Evolutionary conservation across 2,329 filamentous ascomycete species (phyloP).

Genomic region (Aureobasidium subglaciale): DNA sequence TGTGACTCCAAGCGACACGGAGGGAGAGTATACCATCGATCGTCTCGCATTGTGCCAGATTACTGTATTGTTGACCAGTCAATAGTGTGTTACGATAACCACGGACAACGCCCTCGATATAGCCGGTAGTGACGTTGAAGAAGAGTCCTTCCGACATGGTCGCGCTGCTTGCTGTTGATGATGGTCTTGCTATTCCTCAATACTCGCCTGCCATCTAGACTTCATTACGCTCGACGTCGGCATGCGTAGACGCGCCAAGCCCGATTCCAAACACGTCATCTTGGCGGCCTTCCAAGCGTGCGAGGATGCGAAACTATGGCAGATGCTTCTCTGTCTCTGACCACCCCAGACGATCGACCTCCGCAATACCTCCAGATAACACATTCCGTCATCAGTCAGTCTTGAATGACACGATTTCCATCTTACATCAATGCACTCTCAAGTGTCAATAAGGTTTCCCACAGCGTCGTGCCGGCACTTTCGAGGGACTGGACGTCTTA

Average conservation of each 20-base stretch:
- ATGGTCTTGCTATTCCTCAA: neutral
- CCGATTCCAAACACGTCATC: constrained; percentile 5
- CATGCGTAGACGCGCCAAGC: neutral
- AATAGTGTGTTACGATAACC: constrained; percentile 93
- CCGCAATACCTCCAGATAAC: too few relatives aligned
- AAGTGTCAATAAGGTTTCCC: too few relatives aligned
- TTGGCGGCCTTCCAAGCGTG: neutral
- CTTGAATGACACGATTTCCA: too few relatives aligned
- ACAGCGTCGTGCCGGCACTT: too few relatives aligned
- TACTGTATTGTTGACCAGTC: constrained; percentile 84
- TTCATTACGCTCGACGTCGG: constrained; percentile 4
- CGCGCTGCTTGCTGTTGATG: constrained; percentile 6
- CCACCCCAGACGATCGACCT: neutral
- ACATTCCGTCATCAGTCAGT: too few relatives aligned
- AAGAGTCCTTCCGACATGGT: constrained; percentile 38
- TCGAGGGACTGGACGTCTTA: too few relatives aligned
- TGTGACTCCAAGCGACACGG: neutral
- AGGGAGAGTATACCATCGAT: constrained; percentile 61
- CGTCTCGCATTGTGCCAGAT: constrained; percentile 94
- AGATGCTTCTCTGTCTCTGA: neutral
- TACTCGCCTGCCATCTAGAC: neutral
- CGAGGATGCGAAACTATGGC: neutral
- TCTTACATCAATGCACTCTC: too few relatives aligned
- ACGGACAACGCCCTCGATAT: constrained; percentile 93
- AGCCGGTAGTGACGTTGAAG: constrained; percentile 55